Base-by-base conservation (phyloP, 768 basidiomycete species). In the Collybiopsis luxurians region DNA sequence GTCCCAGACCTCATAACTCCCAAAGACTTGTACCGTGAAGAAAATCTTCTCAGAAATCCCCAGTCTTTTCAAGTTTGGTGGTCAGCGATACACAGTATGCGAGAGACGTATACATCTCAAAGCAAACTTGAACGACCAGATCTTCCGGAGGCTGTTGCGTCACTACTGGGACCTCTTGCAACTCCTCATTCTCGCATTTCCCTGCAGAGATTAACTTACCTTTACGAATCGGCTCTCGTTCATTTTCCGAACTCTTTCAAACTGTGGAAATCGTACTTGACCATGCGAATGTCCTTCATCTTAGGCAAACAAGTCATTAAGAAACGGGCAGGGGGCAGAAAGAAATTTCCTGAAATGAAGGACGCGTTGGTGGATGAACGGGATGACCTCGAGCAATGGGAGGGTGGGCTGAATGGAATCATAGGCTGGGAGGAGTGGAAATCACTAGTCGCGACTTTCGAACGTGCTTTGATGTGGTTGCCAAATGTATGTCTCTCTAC, bases 371-470 rank as follows among this genome's bases (percentile, higher is more conserved):
- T 92, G 64, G 92, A 92, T 55, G 93, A 92, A 60, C 76, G 81
- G 59, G 87, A 88, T 59, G 86, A 90, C 59, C 67, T 89, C 46
- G 86, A 92, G 67, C 78, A 89, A 61, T 98, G 95, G 93, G 85
- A 91, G 47, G 86, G 84, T 5, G 88, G 90, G 17, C 72, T 98
- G 49, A 92, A 98, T 66, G 85, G 88, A 2, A 77, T 95, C 5
- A 79, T 97, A n/a, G 97, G 96, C 4, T 97, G 89, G 86, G 87
- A 92, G 62, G 97, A 99, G 71, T 99, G 97, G 97, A 92, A 84
- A 66, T 74, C 85, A 15, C 81, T 99, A 12, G 79, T 96, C 17
- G 90, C 93, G 9, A 83, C 85, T 0, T 96, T 93, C 67, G 97
- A 99, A 67, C 83, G 97, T 58, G 92, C 92, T 57, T 75, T 99